These are phyloP conservation scores for Pleurotus djamor DNA, from an alignment of 768 basidiomycete genomes.

Conservation along the genomic window DNA sequence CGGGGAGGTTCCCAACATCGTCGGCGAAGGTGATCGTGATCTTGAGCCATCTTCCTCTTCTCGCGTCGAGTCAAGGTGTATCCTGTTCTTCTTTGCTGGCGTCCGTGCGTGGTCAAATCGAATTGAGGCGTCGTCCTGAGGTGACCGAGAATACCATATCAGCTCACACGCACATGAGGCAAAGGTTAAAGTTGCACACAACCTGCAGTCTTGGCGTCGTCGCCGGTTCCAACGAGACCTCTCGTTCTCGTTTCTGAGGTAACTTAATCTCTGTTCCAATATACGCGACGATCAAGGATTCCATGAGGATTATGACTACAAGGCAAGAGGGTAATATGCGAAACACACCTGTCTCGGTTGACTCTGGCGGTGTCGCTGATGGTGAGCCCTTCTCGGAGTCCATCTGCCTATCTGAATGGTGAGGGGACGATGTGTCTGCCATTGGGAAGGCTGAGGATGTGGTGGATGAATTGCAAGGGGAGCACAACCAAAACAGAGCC, in stretches of 20 bases:
- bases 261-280: conserved; percentile 37
- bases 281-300: background rate
- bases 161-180: conserved; percentile 7
- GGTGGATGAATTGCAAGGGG: conserved; percentile 2
- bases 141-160: background rate
- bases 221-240: conserved; percentile 72
- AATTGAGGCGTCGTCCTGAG: conserved; percentile 38
- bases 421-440: background rate
- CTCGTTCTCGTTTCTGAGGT: conserved; percentile 74
- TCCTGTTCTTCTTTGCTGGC: conserved; percentile 77
- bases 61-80: conserved; percentile 56
- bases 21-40: conserved; percentile 42
- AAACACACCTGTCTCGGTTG: conserved; percentile 38
- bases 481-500: background rate
- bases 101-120: conserved; percentile 44
- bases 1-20: conserved; percentile 56
- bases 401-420: background rate
- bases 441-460: background rate
- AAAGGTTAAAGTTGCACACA: background rate
- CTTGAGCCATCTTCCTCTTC: conserved; percentile 56
- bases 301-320: background rate
- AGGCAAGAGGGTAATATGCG: background rate
- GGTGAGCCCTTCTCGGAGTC: conserved; percentile 20
- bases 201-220: conserved; percentile 42
- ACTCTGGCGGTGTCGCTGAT: conserved; percentile 39